Conservation (phyloP, 805 yeast genomes). For the Starmerella bombicola region DNA sequence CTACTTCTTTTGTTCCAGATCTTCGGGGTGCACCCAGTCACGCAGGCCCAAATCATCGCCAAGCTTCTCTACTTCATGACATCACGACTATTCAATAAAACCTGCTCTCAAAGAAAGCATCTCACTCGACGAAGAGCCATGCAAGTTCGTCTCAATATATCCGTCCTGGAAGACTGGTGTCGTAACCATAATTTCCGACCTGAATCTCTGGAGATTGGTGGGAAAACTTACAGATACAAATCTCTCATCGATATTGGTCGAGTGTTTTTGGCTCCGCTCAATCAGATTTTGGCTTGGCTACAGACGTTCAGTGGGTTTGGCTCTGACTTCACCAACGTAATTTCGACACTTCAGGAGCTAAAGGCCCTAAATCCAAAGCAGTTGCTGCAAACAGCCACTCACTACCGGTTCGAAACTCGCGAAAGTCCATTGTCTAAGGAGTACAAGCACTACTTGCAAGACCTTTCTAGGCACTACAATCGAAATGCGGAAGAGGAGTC, state of each 20-base stretch:
- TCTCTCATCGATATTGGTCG: conserved; percentile 54
- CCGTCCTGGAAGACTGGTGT: conserved; percentile 88
- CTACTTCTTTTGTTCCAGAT: conserved; percentile 71
- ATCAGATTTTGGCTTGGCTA: conserved; percentile 78
- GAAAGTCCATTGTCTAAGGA: conserved; percentile 54
- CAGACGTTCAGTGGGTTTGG: conserved; percentile 68
- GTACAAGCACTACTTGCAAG: conserved; percentile 36
- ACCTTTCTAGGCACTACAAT: conserved; percentile 26
- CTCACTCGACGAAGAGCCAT: conserved; percentile 74
- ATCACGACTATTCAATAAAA: conserved; percentile 56
- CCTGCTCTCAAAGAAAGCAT: conserved; percentile 49
- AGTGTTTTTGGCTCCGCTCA: conserved; percentile 54
- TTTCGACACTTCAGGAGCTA: conserved; percentile 41
- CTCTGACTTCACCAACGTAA: conserved; percentile 34
- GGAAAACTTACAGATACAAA: conserved; percentile 34
- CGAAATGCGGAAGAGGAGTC: conserved; percentile 1
- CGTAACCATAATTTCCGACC: conserved; percentile 50
- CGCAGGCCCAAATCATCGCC: conserved; percentile 67
- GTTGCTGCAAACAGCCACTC: conserved; percentile 53
- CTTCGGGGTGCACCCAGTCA: conserved; percentile 64
- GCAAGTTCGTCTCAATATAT: conserved; percentile 76
- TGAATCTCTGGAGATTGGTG: conserved; percentile 21
- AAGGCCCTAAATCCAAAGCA: conserved; percentile 58
- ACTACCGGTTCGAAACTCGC: conserved; percentile 72
- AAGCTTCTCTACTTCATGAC: conserved; percentile 71